A percentile compares a stretch with the other conserved stretches of the same genome.
Conservation (phyloP, 73 alveolate genomes). For the Durusdinium trenchii region DNA sequence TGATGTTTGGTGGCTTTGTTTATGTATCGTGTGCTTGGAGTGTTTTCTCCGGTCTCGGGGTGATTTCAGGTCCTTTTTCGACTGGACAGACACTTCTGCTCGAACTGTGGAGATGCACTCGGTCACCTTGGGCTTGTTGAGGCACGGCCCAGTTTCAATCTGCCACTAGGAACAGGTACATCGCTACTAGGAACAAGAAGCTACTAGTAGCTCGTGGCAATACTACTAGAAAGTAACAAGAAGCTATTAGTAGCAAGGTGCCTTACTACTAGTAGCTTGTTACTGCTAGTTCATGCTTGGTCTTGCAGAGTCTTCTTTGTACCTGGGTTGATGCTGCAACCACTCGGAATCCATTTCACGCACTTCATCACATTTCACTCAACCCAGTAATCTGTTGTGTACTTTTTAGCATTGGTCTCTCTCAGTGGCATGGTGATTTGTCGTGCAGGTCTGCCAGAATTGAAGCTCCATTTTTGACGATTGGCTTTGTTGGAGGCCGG, state of each 20-base stretch:
- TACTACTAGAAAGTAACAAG: no score
- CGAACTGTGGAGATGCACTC: conserved; percentile 95
- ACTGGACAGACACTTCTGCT: conserved; percentile 89
- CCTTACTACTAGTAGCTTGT: no score
- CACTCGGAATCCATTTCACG: background rate
- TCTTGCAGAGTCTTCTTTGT: no score
- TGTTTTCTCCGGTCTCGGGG: background rate
- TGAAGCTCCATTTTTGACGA: conserved; percentile 93
- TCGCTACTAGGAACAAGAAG: no score
- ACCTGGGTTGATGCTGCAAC: no score
- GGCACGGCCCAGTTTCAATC: no score
- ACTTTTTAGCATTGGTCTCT: background rate
- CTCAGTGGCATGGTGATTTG: background rate
- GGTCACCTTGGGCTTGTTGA: conserved; percentile 78
- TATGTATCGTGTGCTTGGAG: background rate
- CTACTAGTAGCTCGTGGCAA: no score
- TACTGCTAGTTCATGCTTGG: no score
- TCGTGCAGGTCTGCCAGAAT: conserved; percentile 70
- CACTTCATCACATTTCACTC: background rate
- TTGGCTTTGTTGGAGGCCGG: conserved; percentile 92
- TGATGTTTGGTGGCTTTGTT: background rate
- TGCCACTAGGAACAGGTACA: no score
- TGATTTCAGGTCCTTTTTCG: conserved; percentile 70
- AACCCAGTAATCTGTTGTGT: background rate
- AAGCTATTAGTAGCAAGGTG: no score